A percentile compares a stretch with the other conserved stretches of the same genome.
Conservation (phyloP, 2,329 filamentous ascomycete genomes). For the Conoideocrella luteorostrata region DNA sequence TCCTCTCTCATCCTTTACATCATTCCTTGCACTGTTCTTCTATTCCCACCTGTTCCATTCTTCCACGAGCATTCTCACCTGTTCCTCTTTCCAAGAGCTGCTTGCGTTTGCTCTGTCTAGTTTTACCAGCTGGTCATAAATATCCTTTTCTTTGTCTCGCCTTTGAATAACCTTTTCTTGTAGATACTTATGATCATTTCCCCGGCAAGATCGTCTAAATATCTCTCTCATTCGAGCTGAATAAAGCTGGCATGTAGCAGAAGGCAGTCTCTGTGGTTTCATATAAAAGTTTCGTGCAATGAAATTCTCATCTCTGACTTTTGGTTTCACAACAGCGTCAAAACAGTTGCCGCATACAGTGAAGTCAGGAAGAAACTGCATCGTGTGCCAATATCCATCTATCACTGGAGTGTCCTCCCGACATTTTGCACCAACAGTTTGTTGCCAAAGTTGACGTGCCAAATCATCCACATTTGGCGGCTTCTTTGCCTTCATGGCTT, state of each 20-base stretch:
- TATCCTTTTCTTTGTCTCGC: conserved; percentile 52
- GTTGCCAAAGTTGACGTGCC: conserved; percentile 54
- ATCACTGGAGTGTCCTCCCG: conserved; percentile 53
- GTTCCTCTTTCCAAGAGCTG: conserved; percentile 32
- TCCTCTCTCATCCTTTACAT: too few species aligned
- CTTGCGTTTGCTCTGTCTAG: conserved; percentile 30
- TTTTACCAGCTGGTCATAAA: conserved; percentile 46
- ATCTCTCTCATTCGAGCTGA: conserved; percentile 70
- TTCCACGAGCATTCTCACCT: conserved; percentile 42
- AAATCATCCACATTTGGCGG: conserved; percentile 55
- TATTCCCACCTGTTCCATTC: conserved; percentile 56
- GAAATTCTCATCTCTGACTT: conserved; percentile 43
- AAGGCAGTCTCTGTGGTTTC: conserved; percentile 47
- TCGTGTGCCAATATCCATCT: conserved; percentile 69
- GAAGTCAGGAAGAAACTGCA: conserved; percentile 68
- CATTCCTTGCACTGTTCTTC: neutral
- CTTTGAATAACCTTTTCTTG: conserved; percentile 50
- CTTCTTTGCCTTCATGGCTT: conserved; percentile 35
- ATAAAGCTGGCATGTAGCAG: conserved; percentile 70
- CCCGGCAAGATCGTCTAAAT: conserved; percentile 60
- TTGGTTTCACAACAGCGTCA: conserved; percentile 68
- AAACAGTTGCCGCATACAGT: conserved; percentile 87
- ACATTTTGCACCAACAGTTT: conserved; percentile 57
- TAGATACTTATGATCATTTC: conserved; percentile 61
- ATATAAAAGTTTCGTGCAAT: conserved; percentile 62